Percentiles rank a stretch among this genome's conserved stretches.
Conservation (phyloP, 306 rosid genomes). For the Geum urbanum region DNA sequence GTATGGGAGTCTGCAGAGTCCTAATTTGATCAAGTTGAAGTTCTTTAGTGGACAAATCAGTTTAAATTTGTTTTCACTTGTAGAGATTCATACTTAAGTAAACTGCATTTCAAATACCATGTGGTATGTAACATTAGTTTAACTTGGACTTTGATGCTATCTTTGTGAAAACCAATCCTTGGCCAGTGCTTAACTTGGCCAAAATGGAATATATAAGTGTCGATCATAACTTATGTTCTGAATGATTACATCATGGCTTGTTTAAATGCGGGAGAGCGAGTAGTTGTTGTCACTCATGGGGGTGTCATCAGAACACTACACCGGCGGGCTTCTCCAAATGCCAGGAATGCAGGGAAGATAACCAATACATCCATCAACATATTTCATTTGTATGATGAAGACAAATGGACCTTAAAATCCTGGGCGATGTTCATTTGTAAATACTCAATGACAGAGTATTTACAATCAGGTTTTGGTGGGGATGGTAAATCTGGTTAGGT, state of each 20-base stretch:
- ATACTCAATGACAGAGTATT: slow-evolving; percentile 51
- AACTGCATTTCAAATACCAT: neutral
- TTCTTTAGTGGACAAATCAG: neutral
- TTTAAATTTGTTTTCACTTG: neutral
- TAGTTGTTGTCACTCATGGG: slow-evolving; percentile 67
- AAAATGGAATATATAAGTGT: neutral
- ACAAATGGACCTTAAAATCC: slow-evolving; percentile 52
- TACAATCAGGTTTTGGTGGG: slow-evolving; percentile 80
- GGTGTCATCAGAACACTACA: slow-evolving; percentile 62
- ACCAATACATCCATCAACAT: slow-evolving; percentile 63
- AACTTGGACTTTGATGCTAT: neutral
- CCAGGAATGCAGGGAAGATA: slow-evolving; percentile 42
- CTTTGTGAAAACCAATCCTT: neutral
- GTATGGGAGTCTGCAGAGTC: neutral
- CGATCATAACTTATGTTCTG: slow-evolving; percentile 3
- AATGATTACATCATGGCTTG: slow-evolving; percentile 15
- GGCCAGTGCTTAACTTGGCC: neutral
- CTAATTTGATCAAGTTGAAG: neutral
- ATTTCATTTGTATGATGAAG: slow-evolving; percentile 57
- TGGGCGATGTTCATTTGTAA: slow-evolving; percentile 92
- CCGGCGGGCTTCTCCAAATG: slow-evolving; percentile 47
- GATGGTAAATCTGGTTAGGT: slow-evolving; percentile 71
- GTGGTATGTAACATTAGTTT: neutral
- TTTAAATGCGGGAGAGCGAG: slow-evolving; percentile 58
- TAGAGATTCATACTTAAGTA: neutral